phyloP scores from a whole-genome alignment of 2,329 filamentous ascomycete genomes.

The Teratosphaeriaceae sp. region DNA sequence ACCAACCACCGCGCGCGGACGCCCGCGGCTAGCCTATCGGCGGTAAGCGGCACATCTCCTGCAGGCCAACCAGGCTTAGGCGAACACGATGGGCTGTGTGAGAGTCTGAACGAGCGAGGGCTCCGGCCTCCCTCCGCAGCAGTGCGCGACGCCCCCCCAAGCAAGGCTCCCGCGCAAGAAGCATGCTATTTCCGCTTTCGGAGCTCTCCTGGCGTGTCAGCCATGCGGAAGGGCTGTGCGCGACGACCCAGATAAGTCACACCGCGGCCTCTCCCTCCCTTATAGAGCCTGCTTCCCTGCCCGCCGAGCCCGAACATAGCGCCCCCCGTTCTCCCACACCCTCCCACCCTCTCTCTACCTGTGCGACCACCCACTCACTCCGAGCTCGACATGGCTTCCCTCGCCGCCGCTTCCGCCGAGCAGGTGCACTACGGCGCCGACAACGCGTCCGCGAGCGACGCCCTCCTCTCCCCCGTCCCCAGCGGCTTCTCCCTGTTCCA shows the following conservation, averaged over 20 bases:
- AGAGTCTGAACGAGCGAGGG: too few species aligned
- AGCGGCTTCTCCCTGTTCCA: slow-evolving; percentile 3
- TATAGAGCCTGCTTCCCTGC: background rate
- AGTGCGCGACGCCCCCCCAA: background rate
- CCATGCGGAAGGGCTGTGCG: background rate
- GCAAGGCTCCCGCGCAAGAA: background rate
- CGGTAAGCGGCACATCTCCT: background rate
- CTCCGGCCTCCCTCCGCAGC: too few species aligned
- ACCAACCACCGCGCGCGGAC: background rate
- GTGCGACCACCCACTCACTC: background rate
- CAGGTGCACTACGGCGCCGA: slow-evolving; percentile 1
- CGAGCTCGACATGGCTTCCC: background rate
- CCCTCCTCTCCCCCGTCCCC: background rate
- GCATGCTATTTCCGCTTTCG: slow-evolving; percentile 1
- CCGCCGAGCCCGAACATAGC: background rate
- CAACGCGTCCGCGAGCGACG: background rate
- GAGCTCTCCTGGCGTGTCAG: background rate
- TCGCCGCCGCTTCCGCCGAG: slow-evolving; percentile 1
- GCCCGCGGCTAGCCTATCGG: background rate
- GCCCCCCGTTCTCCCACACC: background rate
- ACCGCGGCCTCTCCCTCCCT: background rate
- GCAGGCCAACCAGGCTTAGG: background rate
- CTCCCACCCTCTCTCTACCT: background rate
- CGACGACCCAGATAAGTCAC: background rate
- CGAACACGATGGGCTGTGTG: background rate